phyloP scores from a whole-genome alignment of 2,329 filamentous ascomycete species.

The Fusarium drepaniforme region DNA sequence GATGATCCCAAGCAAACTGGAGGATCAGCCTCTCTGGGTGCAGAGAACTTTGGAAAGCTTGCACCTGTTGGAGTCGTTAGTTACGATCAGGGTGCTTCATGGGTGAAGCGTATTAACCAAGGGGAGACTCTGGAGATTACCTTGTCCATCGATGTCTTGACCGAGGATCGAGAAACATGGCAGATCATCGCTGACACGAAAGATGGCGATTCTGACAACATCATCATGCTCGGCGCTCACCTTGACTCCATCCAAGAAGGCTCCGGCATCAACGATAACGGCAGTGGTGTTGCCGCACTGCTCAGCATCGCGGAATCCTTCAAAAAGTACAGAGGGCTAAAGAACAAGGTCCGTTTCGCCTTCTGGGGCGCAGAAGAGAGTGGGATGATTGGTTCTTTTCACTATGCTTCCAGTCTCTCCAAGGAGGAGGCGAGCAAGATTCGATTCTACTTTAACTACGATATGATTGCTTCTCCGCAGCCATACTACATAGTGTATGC shows the following conservation, averaged over 20 bases:
- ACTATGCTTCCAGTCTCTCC: constrained; percentile 52
- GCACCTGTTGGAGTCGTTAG: constrained; percentile 51
- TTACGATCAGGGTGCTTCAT: constrained; percentile 48
- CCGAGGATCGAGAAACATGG: constrained; percentile 52
- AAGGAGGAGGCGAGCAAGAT: constrained; percentile 63
- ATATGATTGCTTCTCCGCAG: constrained; percentile 71
- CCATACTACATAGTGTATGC: constrained; percentile 54
- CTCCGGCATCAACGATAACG: constrained; percentile 56
- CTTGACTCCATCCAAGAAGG: constrained; percentile 54
- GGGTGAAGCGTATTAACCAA: constrained; percentile 46
- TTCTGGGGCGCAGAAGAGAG: constrained; percentile 57
- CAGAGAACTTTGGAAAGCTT: constrained; percentile 50
- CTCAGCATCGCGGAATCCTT: constrained; percentile 51
- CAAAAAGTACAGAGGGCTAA: constrained; percentile 50
- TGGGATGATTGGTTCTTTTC: constrained; percentile 55
- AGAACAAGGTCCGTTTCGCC: constrained; percentile 56
- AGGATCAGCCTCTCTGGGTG: constrained; percentile 65
- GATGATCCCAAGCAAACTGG: constrained; percentile 59
- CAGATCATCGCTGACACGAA: constrained; percentile 57
- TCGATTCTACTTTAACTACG: constrained; percentile 76
- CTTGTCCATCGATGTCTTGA: constrained; percentile 51
- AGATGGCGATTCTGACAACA: constrained; percentile 52
- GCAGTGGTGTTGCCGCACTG: constrained; percentile 51
- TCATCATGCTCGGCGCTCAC: constrained; percentile 56
- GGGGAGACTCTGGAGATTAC: constrained; percentile 48